phyloP scores from a whole-genome alignment of 192 early-diverging fungal species.

The Mortierella claussenii region DNA sequence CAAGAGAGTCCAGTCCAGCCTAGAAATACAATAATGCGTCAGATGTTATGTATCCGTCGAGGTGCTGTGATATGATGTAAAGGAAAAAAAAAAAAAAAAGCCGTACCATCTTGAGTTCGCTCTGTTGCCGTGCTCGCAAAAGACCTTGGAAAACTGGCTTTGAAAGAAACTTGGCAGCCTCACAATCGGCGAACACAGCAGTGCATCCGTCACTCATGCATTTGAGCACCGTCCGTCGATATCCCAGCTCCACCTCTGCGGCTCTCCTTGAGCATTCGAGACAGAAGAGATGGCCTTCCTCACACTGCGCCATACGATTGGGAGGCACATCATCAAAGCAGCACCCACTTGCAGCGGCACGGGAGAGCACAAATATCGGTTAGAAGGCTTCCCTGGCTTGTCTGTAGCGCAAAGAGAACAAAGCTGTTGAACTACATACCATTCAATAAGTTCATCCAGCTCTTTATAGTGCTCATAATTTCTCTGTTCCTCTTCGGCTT shows the following conservation, averaged over 20 bases:
- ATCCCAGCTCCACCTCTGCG: conserved; percentile 62
- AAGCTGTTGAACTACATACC: conserved; percentile 13
- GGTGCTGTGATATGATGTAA: no score
- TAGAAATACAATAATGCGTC: conserved; percentile 6
- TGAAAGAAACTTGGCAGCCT: conserved; percentile 55
- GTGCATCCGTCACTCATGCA: conserved; percentile 62
- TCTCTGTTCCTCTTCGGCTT: conserved; percentile 15
- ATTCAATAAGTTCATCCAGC: conserved; percentile 17
- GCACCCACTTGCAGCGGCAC: conserved; percentile 51
- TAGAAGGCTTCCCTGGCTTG: no score
- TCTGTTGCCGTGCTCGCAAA: conserved; percentile 54
- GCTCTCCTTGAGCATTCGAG: conserved; percentile 59
- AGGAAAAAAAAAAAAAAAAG: neutral
- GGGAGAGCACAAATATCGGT: no score
- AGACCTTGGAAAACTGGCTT: conserved; percentile 54
- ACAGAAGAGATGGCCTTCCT: conserved; percentile 69
- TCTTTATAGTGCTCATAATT: conserved; percentile 29
- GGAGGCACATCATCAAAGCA: conserved; percentile 57
- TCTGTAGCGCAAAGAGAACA: neutral
- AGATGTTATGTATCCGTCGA: no score
- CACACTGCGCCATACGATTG: conserved; percentile 58
- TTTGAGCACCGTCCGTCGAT: conserved; percentile 56
- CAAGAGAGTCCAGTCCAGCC: conserved; percentile 55
- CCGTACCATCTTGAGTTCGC: conserved; percentile 56
- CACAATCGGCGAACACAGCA: conserved; percentile 48